Conservation (phyloP, 805 yeast genomes). For the Wickerhamomyces sydowiorum region DNA sequence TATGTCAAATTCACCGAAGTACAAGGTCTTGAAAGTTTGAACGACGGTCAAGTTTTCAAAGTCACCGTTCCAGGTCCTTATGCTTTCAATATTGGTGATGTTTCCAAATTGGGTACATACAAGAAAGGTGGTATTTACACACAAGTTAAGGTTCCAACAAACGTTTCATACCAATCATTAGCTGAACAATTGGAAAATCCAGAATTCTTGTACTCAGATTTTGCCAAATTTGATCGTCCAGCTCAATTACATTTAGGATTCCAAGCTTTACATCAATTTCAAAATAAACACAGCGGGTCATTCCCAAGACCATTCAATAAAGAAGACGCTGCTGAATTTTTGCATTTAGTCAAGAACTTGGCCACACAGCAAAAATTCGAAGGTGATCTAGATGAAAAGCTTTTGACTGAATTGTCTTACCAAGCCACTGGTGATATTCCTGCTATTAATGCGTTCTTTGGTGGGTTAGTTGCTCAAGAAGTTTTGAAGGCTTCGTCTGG, state of each 20-base stretch:
- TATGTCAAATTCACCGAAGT: constrained; percentile 84
- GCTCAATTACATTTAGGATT: constrained; percentile 87
- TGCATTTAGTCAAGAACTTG: constrained; percentile 54
- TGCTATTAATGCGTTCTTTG: constrained; percentile 81
- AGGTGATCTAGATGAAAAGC: constrained; percentile 57
- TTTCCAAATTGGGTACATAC: constrained; percentile 57
- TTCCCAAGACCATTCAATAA: constrained; percentile 75
- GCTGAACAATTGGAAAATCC: constrained; percentile 66
- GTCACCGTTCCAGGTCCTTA: constrained; percentile 91
- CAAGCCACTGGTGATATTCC: constrained; percentile 93
- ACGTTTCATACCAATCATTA: constrained; percentile 57
- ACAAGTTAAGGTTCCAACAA: constrained; percentile 82
- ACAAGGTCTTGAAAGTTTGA: constrained; percentile 68
- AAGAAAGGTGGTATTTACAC: constrained; percentile 84
- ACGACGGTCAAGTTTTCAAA: constrained; percentile 68
- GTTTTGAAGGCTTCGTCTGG: constrained; percentile 93
- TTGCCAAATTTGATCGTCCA: constrained; percentile 91
- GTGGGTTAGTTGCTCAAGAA: constrained; percentile 96
- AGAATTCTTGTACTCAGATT: constrained; percentile 77
- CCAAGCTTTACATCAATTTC: constrained; percentile 80
- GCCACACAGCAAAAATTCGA: constrained; percentile 51
- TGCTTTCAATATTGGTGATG: constrained; percentile 68
- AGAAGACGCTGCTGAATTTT: constrained; percentile 65
- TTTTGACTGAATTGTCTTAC: constrained; percentile 67
- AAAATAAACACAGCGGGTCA: constrained; percentile 49